A percentile compares a stretch with the other conserved stretches of the same genome.
Evolutionary conservation across 1,284 basidiomycete genomes (phyloP).

Genomic region (Ceratobasidium theobromae): DNA sequence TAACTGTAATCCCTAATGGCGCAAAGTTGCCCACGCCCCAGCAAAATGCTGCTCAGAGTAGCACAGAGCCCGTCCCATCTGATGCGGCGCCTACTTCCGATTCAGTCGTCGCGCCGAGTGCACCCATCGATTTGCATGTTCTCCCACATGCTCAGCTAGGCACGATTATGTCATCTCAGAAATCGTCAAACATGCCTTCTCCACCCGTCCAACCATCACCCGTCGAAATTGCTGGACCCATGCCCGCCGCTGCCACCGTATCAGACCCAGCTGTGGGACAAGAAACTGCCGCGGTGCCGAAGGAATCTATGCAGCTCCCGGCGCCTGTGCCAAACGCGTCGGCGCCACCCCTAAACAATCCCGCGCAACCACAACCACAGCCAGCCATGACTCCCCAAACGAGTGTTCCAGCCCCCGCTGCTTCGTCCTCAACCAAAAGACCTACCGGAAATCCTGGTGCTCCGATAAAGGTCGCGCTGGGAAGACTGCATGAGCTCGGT

Average conservation of each 20-base stretch:
- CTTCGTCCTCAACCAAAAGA: not conserved
- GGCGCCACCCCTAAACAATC: not conserved
- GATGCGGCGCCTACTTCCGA: not conserved
- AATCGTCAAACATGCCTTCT: not conserved
- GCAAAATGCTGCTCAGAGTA: too few relatives aligned
- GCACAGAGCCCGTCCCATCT: too few relatives aligned
- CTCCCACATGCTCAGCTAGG: not conserved
- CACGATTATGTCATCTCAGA: slow-evolving; percentile 4
- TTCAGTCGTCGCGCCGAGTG: not conserved
- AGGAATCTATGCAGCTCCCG: not conserved
- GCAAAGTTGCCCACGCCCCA: not conserved
- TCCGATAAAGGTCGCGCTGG: not conserved
- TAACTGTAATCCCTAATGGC: not conserved
- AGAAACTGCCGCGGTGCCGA: not conserved
- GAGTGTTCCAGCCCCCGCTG: not conserved
- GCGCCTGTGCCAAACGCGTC: not conserved
- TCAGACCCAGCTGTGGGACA: not conserved
- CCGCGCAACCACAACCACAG: not conserved
- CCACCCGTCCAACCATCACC: not conserved
- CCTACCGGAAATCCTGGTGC: not conserved
- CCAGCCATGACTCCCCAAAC: too few relatives aligned
- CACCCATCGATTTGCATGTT: not conserved
- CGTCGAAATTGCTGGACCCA: not conserved
- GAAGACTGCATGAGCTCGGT: not conserved
- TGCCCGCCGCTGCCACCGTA: not conserved